Evolutionary conservation across 192 early-diverging fungal species (phyloP).

Genomic region (Lobosporangium transversale): DNA sequence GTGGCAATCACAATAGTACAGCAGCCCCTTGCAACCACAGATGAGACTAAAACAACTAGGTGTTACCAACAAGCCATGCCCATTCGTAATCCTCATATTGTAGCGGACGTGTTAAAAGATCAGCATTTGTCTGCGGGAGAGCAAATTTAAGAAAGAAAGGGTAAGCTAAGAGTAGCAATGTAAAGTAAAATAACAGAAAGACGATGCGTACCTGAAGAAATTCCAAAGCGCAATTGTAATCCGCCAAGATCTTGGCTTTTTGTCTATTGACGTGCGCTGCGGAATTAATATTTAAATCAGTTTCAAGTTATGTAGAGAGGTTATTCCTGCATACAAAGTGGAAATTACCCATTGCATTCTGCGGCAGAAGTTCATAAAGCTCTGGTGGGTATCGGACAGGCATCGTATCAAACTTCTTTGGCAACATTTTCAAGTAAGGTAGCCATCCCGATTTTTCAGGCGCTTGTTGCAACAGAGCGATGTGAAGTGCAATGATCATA

Average conservation of each 20-base stretch:
- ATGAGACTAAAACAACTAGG: not conserved
- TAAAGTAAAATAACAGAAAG: not conserved
- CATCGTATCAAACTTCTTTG: constrained; percentile 63
- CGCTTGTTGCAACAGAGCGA: constrained; percentile 47
- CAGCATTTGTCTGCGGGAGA: constrained; percentile 17
- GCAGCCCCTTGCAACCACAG: not conserved
- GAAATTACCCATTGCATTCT: constrained; percentile 54
- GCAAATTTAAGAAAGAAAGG: too few species aligned
- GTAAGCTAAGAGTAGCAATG: too few species aligned
- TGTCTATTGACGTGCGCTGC: constrained; percentile 58
- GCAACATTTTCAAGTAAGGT: constrained; percentile 60
- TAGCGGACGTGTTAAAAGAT: constrained; percentile 25
- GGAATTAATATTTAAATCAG: not conserved
- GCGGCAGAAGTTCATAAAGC: constrained; percentile 50
- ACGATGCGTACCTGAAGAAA: constrained; percentile 5
- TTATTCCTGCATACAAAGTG: not conserved
- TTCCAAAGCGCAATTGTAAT: constrained; percentile 44
- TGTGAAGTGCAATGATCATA: constrained; percentile 59
- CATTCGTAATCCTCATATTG: constrained; percentile 59
- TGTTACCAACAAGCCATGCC: constrained; percentile 72
- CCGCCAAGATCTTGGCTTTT: constrained; percentile 56
- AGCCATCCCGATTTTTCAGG: constrained; percentile 55
- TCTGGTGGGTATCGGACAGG: constrained; percentile 57
- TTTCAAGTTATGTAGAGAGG: not conserved
- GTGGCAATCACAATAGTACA: not conserved